These are phyloP conservation scores for Magnaporthiopsis rhizophila DNA, from an alignment of 2,329 filamentous ascomycete species.

Conservation along the genomic window DNA sequence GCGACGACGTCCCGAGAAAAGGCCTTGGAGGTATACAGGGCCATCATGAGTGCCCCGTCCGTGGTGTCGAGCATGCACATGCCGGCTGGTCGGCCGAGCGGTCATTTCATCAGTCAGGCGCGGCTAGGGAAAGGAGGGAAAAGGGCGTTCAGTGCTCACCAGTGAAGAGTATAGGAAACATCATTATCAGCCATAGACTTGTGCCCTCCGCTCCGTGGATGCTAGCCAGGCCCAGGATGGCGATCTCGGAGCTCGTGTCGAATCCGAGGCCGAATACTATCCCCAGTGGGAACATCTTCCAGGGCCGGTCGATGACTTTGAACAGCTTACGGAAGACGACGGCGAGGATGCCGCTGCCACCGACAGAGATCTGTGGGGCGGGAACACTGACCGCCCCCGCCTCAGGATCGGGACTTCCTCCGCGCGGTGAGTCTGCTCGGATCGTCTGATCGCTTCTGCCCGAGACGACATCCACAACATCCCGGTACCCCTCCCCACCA, in stretches of 20 bases:
- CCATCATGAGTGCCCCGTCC: constrained; percentile 93
- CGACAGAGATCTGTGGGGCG: constrained; percentile 58
- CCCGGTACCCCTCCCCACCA: background rate
- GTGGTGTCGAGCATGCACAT: constrained; percentile 94
- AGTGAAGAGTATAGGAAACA: constrained; percentile 87
- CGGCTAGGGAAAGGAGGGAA: background rate
- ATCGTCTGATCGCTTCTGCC: background rate
- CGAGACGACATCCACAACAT: background rate
- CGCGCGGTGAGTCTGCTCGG: background rate
- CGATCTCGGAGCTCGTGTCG: constrained; percentile 91
- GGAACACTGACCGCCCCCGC: too few relatives aligned
- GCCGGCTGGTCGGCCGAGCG: constrained; percentile 51
- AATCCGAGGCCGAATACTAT: constrained; percentile 89
- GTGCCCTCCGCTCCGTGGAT: constrained; percentile 82
- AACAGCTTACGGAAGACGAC: constrained; percentile 68
- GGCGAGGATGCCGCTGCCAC: constrained; percentile 70
- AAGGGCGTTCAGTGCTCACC: constrained; percentile 33
- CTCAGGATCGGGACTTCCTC: too few relatives aligned
- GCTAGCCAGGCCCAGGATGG: constrained; percentile 80
- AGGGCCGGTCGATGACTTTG: constrained; percentile 63
- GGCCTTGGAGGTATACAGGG: constrained; percentile 74
- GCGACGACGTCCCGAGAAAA: constrained; percentile 78
- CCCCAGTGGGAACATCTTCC: constrained; percentile 95
- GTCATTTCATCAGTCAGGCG: constrained; percentile 3
- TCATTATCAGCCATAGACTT: constrained; percentile 85